Base-by-base conservation (phyloP, 441 rosid genomes). In the Hypseocharis bilobata region DNA sequence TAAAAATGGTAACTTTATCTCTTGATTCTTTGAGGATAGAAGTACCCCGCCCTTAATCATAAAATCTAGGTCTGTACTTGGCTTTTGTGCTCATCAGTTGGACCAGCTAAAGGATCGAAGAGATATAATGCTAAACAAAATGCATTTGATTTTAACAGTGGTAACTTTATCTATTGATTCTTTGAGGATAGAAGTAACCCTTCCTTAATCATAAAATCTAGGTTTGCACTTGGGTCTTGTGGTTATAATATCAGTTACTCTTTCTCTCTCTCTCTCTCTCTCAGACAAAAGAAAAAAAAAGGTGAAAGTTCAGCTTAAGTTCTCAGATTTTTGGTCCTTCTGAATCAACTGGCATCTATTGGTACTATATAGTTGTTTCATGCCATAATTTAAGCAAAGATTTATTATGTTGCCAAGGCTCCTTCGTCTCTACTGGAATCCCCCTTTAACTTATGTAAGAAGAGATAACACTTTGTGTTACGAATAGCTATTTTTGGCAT, bases 41-140 rank as follows among this genome's bases (percentile, higher is more conserved):
- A 20, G 13, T 51, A 51, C 8, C 25, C n/a, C 19, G 40, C 6
- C 5, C 8, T 13, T 49, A 49, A 17, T 49, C 26, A 49, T 19
- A 5, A 49, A 49, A 49, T 49, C 45, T 40, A 40, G 11, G 45
- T 38, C 10, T 38, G 44, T 0, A 0, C 2, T 40, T 40, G 1
- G 16, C 11, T 40, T 40, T 34, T 10, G 40, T 87, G 92, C 95
- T 93, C 60, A 85, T 93, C 62, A 83, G 88, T 73, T 93, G 98
- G 98, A 87, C 98, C 38, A 93, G 95, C 83, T 90, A 93, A 79
- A 85, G 83, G 71, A 85, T 93, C 73, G 90, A 88, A 74, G 89
- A 86, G 75, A 79, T 92, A 4, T 81, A 85, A n/a, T 58, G 74
- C 84, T 49, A 74, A 80, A 0, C 88, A 62, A 47, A 88, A 88